Conservation (phyloP, 306 rosid species). For the Canavalia gladiata region DNA sequence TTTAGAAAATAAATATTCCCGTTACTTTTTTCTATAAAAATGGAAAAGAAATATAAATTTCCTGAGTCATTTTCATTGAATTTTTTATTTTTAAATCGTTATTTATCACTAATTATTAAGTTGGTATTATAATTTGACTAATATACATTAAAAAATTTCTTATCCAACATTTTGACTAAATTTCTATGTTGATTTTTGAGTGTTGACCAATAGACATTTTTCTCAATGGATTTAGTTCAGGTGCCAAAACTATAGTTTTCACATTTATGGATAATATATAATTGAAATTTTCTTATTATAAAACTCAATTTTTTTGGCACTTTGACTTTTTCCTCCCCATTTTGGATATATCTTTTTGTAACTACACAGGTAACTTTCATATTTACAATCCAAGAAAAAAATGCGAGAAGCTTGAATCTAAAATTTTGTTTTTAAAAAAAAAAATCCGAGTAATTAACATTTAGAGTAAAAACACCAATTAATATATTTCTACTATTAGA, state of each 20-base stretch:
- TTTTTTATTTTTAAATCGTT: not conserved
- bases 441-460: no score
- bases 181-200: not conserved
- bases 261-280: not conserved
- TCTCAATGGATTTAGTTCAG: not conserved
- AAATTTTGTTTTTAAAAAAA: no score
- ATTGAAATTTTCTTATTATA: not conserved
- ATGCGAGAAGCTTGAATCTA: no score
- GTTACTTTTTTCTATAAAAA: not conserved
- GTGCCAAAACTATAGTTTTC: not conserved
- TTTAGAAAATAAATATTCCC: no score
- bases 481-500: no score
- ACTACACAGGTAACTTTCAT: no score
- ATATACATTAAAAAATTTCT: not conserved
- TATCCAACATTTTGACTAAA: not conserved
- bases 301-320: no score
- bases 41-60: not conserved
- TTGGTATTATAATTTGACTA: not conserved
- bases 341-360: no score
- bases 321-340: no score
- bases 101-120: not conserved
- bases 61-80: not conserved
- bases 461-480: no score
- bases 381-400: no score
- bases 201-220: not conserved